Conservation (phyloP, 2,329 filamentous ascomycete species). For the Pseudocercospora crystallina region DNA sequence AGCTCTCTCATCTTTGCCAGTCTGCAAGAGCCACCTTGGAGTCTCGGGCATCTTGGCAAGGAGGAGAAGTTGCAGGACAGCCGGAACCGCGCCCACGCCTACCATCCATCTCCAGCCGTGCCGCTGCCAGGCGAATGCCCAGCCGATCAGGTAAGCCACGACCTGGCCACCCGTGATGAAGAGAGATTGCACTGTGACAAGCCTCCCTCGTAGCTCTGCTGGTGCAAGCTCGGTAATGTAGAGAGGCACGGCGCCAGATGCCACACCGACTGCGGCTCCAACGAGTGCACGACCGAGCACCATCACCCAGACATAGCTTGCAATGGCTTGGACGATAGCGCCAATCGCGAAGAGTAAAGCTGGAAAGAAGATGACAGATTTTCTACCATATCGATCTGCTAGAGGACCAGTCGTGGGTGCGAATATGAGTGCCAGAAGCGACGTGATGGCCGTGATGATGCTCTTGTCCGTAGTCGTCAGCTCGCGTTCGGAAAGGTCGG, state of each 20-base stretch:
- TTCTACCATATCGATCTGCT: slow-evolving; percentile 51
- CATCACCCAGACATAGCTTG: slow-evolving; percentile 62
- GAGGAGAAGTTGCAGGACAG: slow-evolving; percentile 66
- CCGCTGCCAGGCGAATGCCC: slow-evolving; percentile 60
- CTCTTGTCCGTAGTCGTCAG: slow-evolving; percentile 57
- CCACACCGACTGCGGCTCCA: slow-evolving; percentile 70
- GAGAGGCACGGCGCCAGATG: slow-evolving; percentile 76
- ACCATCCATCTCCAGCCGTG: slow-evolving; percentile 91
- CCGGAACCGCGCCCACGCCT: slow-evolving; percentile 77
- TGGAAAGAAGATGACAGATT: slow-evolving; percentile 52
- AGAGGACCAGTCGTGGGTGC: slow-evolving; percentile 43
- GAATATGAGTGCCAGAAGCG: slow-evolving; percentile 57
- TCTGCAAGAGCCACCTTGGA: slow-evolving; percentile 80
- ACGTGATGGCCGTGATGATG: slow-evolving; percentile 59
- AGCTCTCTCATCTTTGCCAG: slow-evolving; percentile 62
- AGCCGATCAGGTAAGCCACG: slow-evolving; percentile 81
- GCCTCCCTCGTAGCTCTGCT: slow-evolving; percentile 61
- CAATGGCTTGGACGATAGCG: slow-evolving; percentile 63
- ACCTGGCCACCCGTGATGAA: slow-evolving; percentile 89
- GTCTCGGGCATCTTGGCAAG: slow-evolving; percentile 80
- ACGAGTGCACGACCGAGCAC: slow-evolving; percentile 67
- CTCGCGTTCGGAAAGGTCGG: slow-evolving; percentile 52
- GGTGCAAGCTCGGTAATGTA: slow-evolving; percentile 37
- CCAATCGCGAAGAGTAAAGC: slow-evolving; percentile 68
- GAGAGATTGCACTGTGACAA: slow-evolving; percentile 79